These are phyloP conservation scores for Calendula officinalis DNA, from an alignment of 129 eudicot genomes.

Conservation along the genomic window DNA sequence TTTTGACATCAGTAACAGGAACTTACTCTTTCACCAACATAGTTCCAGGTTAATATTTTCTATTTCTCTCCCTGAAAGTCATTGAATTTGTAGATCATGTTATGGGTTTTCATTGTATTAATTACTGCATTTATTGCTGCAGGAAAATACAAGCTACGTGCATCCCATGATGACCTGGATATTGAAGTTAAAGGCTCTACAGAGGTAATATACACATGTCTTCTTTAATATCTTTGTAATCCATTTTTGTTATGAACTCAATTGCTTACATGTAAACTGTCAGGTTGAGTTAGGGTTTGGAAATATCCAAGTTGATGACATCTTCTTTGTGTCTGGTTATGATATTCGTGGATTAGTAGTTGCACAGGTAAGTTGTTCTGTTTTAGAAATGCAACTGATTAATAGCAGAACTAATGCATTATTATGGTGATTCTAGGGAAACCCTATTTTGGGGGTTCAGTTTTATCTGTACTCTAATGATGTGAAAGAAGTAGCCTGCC, in stretches of 20 bases:
- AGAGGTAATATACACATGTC: slow-evolving; percentile 48
- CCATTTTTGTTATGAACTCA: slow-evolving; percentile 5
- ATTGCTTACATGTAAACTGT: slow-evolving; percentile 17
- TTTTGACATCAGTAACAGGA: slow-evolving; percentile 68
- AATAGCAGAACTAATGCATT: slow-evolving; percentile 24
- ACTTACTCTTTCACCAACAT: slow-evolving; percentile 71
- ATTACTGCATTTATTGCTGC: slow-evolving; percentile 19
- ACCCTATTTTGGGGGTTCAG: slow-evolving; percentile 96
- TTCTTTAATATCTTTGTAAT: slow-evolving; percentile 3
- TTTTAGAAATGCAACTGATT: slow-evolving; percentile 9
- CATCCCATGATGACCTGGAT: slow-evolving; percentile 69
- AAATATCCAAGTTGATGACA: slow-evolving; percentile 63
- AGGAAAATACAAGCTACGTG: slow-evolving; percentile 77
- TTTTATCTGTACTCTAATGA: slow-evolving; percentile 86
- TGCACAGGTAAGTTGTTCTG: slow-evolving; percentile 66
- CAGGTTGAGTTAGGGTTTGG: slow-evolving; percentile 92
- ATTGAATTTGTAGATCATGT: slow-evolving; percentile 6
- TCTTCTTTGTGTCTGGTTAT: slow-evolving; percentile 86
- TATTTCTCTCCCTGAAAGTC: slow-evolving; percentile 2
- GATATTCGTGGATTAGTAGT: slow-evolving; percentile 83
- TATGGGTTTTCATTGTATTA: slow-evolving; percentile 7
- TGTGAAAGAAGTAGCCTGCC: slow-evolving; percentile 72
- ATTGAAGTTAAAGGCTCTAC: slow-evolving; percentile 74
- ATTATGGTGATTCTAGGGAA: slow-evolving; percentile 54
- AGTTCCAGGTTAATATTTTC: slow-evolving; percentile 61